Base-by-base conservation (phyloP, 352 stramenopile genomes). In the Thalassiosira mediterranea region DNA sequence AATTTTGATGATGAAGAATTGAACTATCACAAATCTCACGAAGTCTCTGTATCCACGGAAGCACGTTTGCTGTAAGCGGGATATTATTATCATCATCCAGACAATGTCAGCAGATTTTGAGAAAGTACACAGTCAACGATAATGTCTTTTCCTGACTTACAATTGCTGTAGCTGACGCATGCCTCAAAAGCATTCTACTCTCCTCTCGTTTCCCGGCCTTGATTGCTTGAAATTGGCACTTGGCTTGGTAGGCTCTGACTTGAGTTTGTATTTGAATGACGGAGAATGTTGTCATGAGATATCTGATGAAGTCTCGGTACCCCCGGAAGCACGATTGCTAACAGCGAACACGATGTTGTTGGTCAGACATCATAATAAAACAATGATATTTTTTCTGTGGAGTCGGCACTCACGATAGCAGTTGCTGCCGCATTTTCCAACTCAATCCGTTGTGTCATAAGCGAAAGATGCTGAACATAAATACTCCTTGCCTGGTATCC, bases 181-280 rank as follows among this genome's bases (percentile, higher is more conserved):
- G 7, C 13, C 13, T 7, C 34, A 42, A 42, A 7, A 42, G 7
- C 7, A 13, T 13, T 7, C 7, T 42, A 42, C 7, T 42, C 34
- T 7, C 34, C 34, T 42, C 13, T 42, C 31, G 2, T 29, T 46
- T 40, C 17, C 32, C 49, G 17, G 28, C 13, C 54, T 72, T 64
- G 15, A 28, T 7, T 38, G 23, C 23, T 25, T 62, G 31, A 5
- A 63, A 1, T 21, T 46, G 34, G 17, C 7, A 51, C 49, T 31
- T 23, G 19, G 42, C 51, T 47, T 34, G 52, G 51, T 66, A 31
- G 46, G 21, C 59, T 56, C 66, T 53, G 13, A 53, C 23, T 3
- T 13, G 4, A 65, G 37, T 40, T 70, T 73, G 61, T 44, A 81
- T 81, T 48, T 57, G 32, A 19, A 81, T 52, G n/a, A 75, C 64